Base-by-base conservation (phyloP, 208 protist species). In the Crithidia bombi region DNA sequence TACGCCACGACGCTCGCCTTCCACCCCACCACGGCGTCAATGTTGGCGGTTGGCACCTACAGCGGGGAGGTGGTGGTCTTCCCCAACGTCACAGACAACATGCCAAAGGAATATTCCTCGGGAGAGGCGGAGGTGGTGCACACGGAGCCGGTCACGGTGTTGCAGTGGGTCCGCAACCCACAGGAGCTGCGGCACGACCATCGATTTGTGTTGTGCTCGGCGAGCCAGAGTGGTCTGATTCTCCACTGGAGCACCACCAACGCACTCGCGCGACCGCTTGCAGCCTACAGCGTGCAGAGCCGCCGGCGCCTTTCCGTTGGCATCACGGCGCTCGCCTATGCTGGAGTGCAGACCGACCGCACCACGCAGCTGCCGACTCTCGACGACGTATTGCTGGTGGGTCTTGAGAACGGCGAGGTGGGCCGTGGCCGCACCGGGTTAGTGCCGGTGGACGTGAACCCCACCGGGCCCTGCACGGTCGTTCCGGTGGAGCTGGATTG, bases 11-110 rank as follows among this genome's bases (percentile, higher is more conserved):
- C 69, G 39, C 61, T 98, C 9, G 83, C 89, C 14, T 98, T 98
- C 56, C 94, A 98, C 75, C 94, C 94, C 2, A 78, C 80, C 6
- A 65, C 84, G 32, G 65, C 91, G 17, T 68, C 77, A 26, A 84
- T 92, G 59, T 81, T 98, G 28, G 91, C 90, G 2, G 89, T 92
- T 19, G 94, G 94, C 17, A 93, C 90, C 7, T 98, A 98, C 84
- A 90, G 81, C 52, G 94, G 94, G 0, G 92, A 93, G 52, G 81
- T 98, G 17, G 52, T 92, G 5, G 65, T 98, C 19, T 90, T 86
- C 44, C 73, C 78, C 0, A 77, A 86, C 44, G 69, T 94, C 25
- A 90, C 76, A 3, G 87, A 93, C 44, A 65, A 43, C 55, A 47
- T 77, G 6, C 81, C 89, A 12, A 46, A 46, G 17, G 68, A 82